Base-by-base conservation (phyloP, 129 eudicot species). In the Calendula officinalis region DNA sequence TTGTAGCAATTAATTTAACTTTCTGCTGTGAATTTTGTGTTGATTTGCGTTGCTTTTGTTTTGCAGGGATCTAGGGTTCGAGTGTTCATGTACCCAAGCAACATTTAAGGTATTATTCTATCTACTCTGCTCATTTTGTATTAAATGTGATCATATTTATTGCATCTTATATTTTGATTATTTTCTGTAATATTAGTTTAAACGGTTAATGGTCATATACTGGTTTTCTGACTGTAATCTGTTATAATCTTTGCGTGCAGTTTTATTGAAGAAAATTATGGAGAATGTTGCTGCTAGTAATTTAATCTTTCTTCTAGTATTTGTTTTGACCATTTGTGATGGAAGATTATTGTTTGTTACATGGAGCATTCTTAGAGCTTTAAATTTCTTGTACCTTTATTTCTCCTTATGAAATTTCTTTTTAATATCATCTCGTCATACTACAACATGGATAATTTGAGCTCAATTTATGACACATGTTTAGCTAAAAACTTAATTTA, bases 1-100 rank as follows among this genome's bases (percentile, higher is more conserved):
- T 2, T 12, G 9, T 30, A 22, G 30, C 30, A 22, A 22, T 22
- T 22, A 22, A 22, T 22, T 22, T 22, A 22, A 53, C 12, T 52
- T 9, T 58, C 9, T 38, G 38, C 57, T 49, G 48, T 53, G 42
- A 16, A 17, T 14, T 4, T 32, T 52, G 9, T 9, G 10, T 41
- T 51, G 22, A 5, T 3, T 34, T 52, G 9, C 4, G 7, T 17
- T 14, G 22, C 39, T 67, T 60, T 7, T 17, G 46, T 59, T 62
- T 76, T 74, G 60, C 64, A 86, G 94, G 95, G 95, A 27, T 71
- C 82, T 17, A 78, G 82, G 83, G 87, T 86, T 68, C 75, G 95
- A 63, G 90, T 86, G 16, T 70, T 86, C 51, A 86, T 86, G 95
- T 86, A 80, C 75, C 95, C 95, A 7, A 86, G 95, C 87, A 83